Evolutionary conservation across 2,329 filamentous ascomycete genomes (phyloP), one percentile per base, ranked within the genome.

Genomic region (Celoporthe dispersa): DNA sequence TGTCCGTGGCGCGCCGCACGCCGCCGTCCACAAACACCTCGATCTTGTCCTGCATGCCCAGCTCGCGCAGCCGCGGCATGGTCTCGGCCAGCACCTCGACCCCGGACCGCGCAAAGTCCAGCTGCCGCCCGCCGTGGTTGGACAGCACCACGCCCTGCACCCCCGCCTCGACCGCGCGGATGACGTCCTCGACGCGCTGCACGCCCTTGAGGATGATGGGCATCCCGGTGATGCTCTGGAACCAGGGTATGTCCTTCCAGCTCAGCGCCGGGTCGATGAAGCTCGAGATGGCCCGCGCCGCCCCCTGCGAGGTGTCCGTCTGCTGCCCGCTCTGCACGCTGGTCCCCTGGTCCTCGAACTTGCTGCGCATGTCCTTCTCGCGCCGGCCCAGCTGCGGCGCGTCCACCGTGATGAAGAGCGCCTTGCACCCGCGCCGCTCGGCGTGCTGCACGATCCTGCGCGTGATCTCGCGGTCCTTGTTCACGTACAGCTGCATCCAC

Each of bases 401-500:
- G 80, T 99, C 96, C 68, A 99, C 96, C 2, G 96, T 99, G 83
- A 99, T 98, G 85, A 99, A 99, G 25, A 99, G 89, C 12, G 92
- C 96, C 82, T 93, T 96, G 86, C 96, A 98, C 37, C 96, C 96
- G 69, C 96, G 91, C 77, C 85, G 85, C 83, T 99, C 96, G 71
- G 96, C 96, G 81, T 98, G 94, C 82, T 95, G 81, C 64, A 99
- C 92, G 75, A 99, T 98, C 73, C 89, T 88, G 81, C 92, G 90
- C 11, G 96, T 99, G 80, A 99, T 95, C 41, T 87, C 88, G 69
- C 96, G 92, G 83, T 99, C 92, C 81, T 97, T 96, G 87, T 99
- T 99, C 75, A 99, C 93, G 82, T 98, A 97, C 0, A 99, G 88
- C 82, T 99, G 96, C 74, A 99, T 85, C 96, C 96, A 99, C 81